Base-by-base conservation (phyloP, 768 basidiomycete species). In the Lentinula edodes region DNA sequence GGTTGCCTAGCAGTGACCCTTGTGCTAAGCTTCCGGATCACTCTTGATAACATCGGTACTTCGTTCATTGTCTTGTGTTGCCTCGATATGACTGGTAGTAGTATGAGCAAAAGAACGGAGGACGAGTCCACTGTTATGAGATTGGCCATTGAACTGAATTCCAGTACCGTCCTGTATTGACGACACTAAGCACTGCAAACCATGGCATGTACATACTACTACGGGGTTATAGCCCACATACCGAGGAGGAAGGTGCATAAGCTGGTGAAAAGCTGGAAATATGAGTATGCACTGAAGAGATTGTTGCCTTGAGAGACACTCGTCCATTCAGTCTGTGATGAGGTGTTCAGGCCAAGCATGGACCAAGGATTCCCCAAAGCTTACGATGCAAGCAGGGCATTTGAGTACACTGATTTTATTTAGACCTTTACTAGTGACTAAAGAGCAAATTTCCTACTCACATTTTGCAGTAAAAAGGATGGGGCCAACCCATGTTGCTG, bases 401-500 rank as follows among this genome's bases (percentile, higher is more conserved):
- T 39, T 2, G 38, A 39, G 38, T 39, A 39, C 38, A 39, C 38
- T 39, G 8, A 13, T 39, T 39, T 39, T 39, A 39, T 39, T 2
- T n/a, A 10, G 52, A 28, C 28, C 28, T 28, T 28, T 28, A 28
- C 28, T 28, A 28, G 28, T 28, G 28, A 28, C 28, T 28, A 28
- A 28, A 28, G 28, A 28, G 28, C 28, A 28, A 28, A n/a, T 13
- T n/a, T 52, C 13, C n/a, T 52, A 54, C 52, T 54, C 35, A 54
- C 52, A 54, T 54, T 54, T 54, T 9, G 52, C 52, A n/a, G 52
- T 35, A 54, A 54, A 54, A 10, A 54, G 18, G 35, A 54, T 28
- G 35, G 52, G 52, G 34, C 52, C 20, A 32, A 54, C n/a, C 52
- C 52, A 54, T 23, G 52, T 36, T 9, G 52, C 52, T 54, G n/a